phyloP scores from a whole-genome alignment of 176 grass and related monocot species.

The Eleusine indica region DNA sequence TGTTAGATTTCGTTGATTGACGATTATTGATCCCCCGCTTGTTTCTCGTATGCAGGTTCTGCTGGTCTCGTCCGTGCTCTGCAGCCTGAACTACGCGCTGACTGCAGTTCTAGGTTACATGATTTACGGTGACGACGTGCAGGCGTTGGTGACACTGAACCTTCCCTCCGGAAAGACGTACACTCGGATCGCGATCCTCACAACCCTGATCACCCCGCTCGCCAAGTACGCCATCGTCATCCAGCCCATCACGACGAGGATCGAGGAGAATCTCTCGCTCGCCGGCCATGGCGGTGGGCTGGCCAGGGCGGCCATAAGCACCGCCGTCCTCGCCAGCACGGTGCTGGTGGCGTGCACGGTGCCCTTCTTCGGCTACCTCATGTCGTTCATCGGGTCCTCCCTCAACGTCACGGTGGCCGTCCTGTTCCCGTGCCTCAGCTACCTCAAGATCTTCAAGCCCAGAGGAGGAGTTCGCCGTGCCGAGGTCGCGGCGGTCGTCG shows the following conservation, averaged over 20 bases:
- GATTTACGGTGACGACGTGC: constrained; percentile 53
- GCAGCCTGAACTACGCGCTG: constrained; percentile 57
- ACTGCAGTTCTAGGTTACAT: constrained; percentile 60
- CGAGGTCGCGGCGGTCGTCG: constrained; percentile 44
- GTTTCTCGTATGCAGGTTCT: constrained; percentile 41
- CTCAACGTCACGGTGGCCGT: constrained; percentile 56
- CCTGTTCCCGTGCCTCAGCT: constrained; percentile 63
- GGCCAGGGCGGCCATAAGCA: constrained; percentile 45
- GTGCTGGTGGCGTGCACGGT: constrained; percentile 49
- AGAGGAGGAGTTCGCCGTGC: background rate
- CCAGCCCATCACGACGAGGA: constrained; percentile 44
- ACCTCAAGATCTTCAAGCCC: constrained; percentile 55
- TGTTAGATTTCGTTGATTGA: background rate
- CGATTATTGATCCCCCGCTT: background rate
- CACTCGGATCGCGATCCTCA: constrained; percentile 56
- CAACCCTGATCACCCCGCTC: constrained; percentile 61
- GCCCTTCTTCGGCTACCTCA: constrained; percentile 68
- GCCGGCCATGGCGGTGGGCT: background rate
- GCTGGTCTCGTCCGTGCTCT: constrained; percentile 45
- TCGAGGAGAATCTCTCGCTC: constrained; percentile 42
- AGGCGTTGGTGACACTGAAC: constrained; percentile 65
- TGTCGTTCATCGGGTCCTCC: constrained; percentile 62
- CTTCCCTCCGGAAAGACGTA: constrained; percentile 53
- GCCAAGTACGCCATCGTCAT: constrained; percentile 61
- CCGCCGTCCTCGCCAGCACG: constrained; percentile 48